These are phyloP conservation scores for Capronia coronata DNA, from an alignment of 2,329 filamentous ascomycete species.

Conservation along the genomic window DNA sequence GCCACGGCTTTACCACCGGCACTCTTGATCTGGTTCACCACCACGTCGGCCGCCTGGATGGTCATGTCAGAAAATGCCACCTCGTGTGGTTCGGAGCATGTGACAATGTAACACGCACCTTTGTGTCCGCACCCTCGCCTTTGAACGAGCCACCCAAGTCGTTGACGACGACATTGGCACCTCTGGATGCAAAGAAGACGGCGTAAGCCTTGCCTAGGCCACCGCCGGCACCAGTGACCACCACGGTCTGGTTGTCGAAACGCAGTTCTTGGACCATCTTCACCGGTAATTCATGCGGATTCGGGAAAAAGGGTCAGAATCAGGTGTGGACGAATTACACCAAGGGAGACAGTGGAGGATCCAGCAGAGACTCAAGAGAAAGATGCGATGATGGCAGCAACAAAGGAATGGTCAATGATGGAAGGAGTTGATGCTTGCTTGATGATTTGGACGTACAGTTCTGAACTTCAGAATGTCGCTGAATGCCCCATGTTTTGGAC, in stretches of 20 bases:
- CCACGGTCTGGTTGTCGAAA: conserved; percentile 82
- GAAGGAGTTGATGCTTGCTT: too few relatives aligned
- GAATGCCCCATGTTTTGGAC: background rate
- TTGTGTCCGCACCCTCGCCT: conserved; percentile 79
- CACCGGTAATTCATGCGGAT: conserved; percentile 6
- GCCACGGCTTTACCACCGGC: conserved; percentile 92
- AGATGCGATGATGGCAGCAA: background rate
- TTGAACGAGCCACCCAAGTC: conserved; percentile 90
- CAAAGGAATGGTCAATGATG: background rate
- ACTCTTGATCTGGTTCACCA: conserved; percentile 54
- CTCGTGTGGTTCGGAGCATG: conserved; percentile 64
- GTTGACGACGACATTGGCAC: conserved; percentile 93
- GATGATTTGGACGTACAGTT: too few relatives aligned
- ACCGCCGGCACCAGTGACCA: conserved; percentile 79
- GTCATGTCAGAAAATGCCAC: conserved; percentile 43
- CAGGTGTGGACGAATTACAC: background rate
- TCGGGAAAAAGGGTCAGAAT: background rate
- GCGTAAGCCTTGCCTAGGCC: conserved; percentile 77
- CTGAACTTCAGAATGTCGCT: background rate
- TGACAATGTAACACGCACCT: conserved; percentile 53
- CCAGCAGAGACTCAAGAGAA: background rate
- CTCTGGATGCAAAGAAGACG: conserved; percentile 82
- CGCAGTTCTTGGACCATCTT: conserved; percentile 62
- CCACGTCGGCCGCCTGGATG: conserved; percentile 53
- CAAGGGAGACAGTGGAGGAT: background rate